Percentiles rank a stretch among this genome's conserved stretches.
These are phyloP conservation scores for Trichoderma lentiforme DNA, from an alignment of 2,329 filamentous ascomycete species.

Conservation along the genomic window DNA sequence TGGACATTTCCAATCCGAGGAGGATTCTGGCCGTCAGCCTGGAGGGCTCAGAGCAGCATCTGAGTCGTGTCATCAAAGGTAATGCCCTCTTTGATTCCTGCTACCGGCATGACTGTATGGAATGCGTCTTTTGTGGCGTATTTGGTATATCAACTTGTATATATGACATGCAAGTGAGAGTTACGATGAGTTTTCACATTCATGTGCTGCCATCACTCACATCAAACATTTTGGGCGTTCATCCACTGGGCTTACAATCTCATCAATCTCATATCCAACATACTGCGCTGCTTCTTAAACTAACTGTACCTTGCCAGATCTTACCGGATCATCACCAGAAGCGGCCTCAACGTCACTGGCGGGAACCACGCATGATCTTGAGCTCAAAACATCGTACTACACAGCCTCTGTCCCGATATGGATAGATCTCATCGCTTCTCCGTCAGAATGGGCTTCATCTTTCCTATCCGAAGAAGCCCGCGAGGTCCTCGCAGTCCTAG, in stretches of 20 bases:
- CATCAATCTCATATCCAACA: not conserved
- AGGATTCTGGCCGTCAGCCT: conserved; percentile 58
- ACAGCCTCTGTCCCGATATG: conserved; percentile 59
- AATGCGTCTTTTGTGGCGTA: not conserved
- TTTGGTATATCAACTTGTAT: not conserved
- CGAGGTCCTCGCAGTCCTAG: conserved; percentile 60
- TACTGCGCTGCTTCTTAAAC: not conserved
- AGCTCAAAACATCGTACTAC: conserved; percentile 60
- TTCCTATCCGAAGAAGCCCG: conserved; percentile 60
- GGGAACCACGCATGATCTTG: conserved; percentile 56
- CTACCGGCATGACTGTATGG: accelerated
- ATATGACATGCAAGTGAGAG: not conserved
- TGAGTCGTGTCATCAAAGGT: conserved; percentile 55
- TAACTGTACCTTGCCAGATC: conserved; percentile 36
- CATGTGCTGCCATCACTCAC: not conserved
- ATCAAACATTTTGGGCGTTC: not conserved
- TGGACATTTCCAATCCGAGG: conserved; percentile 49
- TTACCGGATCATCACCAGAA: conserved; percentile 47
- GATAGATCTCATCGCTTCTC: conserved; percentile 58
- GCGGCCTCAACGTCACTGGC: conserved; percentile 46
- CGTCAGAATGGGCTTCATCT: conserved; percentile 53
- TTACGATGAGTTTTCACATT: not conserved
- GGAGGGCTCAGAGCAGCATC: conserved; percentile 43
- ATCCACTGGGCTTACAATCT: not conserved
- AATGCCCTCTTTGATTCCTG: not conserved